Percentiles rank a stretch among this genome's conserved stretches.
Conservation (phyloP, 495 filamentous ascomycete genomes). For the Trichocladium uniseriatum region DNA sequence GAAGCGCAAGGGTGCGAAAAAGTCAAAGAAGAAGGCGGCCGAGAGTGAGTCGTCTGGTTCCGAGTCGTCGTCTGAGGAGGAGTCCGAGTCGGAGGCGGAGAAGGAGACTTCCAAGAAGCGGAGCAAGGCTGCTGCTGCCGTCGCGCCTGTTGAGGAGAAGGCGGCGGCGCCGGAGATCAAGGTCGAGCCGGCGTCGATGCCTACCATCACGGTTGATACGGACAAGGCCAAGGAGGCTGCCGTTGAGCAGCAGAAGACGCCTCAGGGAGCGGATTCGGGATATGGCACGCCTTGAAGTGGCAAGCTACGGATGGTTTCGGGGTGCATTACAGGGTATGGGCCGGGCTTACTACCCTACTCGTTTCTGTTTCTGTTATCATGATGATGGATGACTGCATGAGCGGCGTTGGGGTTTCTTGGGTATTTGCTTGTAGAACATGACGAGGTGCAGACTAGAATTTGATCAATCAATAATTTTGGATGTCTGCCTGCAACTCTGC, state of each 20-base stretch:
- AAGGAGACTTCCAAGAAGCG: slow-evolving; percentile 5
- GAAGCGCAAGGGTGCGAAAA: slow-evolving; percentile 6
- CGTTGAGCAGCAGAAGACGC: slow-evolving; percentile 8
- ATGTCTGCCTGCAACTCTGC: too few species aligned
- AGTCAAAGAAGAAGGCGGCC: slow-evolving; percentile 6
- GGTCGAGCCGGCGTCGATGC: slow-evolving; percentile 1
- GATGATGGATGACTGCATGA: too few species aligned
- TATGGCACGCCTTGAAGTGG: slow-evolving; percentile 17
- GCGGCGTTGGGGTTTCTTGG: too few species aligned
- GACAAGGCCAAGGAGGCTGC: slow-evolving; percentile 17
- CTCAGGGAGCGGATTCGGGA: slow-evolving; percentile 25
- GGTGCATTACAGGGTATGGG: not conserved
- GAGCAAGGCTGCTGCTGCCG: slow-evolving; percentile 1
- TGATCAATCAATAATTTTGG: too few species aligned
- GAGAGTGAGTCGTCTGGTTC: slow-evolving; percentile 1
- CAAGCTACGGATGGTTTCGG: not conserved
- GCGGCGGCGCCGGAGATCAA: slow-evolving; percentile 5
- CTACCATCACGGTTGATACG: slow-evolving; percentile 13
- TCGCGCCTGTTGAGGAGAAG: slow-evolving; percentile 6
- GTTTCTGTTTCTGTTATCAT: too few species aligned
- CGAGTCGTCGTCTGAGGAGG: slow-evolving; percentile 7
- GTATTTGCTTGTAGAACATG: too few species aligned
- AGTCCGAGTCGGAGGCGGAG: slow-evolving; percentile 3
- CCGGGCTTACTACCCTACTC: too few species aligned
- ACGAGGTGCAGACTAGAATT: too few species aligned